Evolutionary conservation across 163 green algal species (phyloP).

Genomic region (Picocystis sp.): DNA sequence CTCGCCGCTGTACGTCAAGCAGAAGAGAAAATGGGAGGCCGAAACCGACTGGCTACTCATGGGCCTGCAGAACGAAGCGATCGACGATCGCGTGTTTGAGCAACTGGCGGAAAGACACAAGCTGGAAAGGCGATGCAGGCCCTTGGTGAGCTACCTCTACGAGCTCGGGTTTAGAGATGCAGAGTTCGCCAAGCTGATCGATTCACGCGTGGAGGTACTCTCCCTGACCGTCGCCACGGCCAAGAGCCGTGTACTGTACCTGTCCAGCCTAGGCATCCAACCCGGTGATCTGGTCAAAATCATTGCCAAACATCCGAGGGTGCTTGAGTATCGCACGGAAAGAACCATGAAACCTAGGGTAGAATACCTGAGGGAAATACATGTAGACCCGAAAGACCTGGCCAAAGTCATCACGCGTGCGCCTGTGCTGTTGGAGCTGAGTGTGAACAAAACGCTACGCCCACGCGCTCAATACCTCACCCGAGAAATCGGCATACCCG

Average conservation of each 20-base stretch:
- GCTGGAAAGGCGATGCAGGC: conserved; percentile 3
- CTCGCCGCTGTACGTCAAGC: no score
- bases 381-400: conserved; percentile 22
- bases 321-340: conserved; percentile 40
- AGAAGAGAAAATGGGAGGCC: no score
- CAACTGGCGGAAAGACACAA: background rate
- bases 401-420: conserved; percentile 20
- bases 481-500: conserved; percentile 11
- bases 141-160: conserved; percentile 5
- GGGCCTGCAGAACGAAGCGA: conserved; percentile 6
- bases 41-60: conserved; percentile 9
- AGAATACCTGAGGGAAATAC: conserved; percentile 23
- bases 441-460: conserved; percentile 22
- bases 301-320: conserved; percentile 21
- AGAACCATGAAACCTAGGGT: conserved; percentile 25
- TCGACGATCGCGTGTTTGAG: conserved; percentile 6
- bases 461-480: conserved; percentile 11
- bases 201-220: background rate
- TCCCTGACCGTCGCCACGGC: no score
- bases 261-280: no score
- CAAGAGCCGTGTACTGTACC: no score
- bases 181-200: conserved; percentile 2
- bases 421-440: conserved; percentile 29
- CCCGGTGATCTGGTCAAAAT: conserved; percentile 1
- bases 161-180: background rate